A percentile compares a stretch with the other conserved stretches of the same genome.
Conservation (phyloP, 2,329 filamentous ascomycete species). For the Aspergillus tamarii region DNA sequence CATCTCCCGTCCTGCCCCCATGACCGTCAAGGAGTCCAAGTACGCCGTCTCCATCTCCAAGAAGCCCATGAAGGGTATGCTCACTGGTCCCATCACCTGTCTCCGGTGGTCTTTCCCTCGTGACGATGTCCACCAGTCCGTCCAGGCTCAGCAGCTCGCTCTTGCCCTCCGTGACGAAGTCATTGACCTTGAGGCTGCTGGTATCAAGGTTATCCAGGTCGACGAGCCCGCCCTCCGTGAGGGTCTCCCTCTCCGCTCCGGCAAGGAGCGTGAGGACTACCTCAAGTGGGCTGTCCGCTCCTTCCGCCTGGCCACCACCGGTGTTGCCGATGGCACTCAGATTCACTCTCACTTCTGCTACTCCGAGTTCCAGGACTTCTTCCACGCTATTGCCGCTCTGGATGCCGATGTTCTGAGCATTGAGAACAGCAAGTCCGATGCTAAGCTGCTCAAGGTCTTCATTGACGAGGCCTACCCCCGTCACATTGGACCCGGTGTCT, state of each 20-base stretch:
- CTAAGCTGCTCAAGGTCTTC: slow-evolving; percentile 98
- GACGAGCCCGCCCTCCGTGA: slow-evolving; percentile 99
- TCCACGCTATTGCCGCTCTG: slow-evolving; percentile 97
- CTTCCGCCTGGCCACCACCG: slow-evolving; percentile 93
- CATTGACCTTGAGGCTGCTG: slow-evolving; percentile 93
- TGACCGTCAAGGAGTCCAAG: slow-evolving; percentile 99
- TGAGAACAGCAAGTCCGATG: slow-evolving; percentile 99
- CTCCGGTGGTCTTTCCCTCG: slow-evolving; percentile 99
- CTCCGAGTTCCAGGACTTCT: slow-evolving; percentile 99
- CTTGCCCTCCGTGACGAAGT: slow-evolving; percentile 98
- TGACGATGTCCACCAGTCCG: slow-evolving; percentile 98
- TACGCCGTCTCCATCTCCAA: slow-evolving; percentile 94
- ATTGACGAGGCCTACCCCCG: slow-evolving; percentile 96
- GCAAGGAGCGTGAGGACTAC: slow-evolving; percentile 95
- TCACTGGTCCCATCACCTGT: slow-evolving; percentile 98
- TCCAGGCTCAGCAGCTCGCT: slow-evolving; percentile 98
- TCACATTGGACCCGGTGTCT: slow-evolving; percentile 98
- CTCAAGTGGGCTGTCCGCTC: slow-evolving; percentile 96
- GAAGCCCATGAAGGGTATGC: slow-evolving; percentile 99
- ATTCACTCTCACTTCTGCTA: slow-evolving; percentile 99
- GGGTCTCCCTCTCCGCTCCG: slow-evolving; percentile 93
- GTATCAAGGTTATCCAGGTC: slow-evolving; percentile 97
- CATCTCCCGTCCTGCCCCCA: slow-evolving; percentile 92
- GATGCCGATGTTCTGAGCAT: slow-evolving; percentile 98
- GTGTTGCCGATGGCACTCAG: slow-evolving; percentile 93